Evolutionary conservation across 2,329 filamentous ascomycete genomes (phyloP).

Genomic region (Byssothecium circinans): DNA sequence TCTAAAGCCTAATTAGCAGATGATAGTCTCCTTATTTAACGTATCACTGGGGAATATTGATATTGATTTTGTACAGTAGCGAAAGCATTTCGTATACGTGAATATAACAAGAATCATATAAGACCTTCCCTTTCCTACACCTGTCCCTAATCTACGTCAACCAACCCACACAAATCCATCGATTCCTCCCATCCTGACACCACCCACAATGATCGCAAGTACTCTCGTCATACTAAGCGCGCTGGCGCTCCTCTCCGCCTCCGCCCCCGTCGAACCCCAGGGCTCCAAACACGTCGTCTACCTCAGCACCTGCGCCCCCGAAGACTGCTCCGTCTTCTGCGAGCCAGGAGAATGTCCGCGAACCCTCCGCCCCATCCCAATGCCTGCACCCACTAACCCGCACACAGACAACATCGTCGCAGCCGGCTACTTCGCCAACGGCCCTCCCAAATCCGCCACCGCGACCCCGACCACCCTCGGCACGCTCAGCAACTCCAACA

Average conservation of each 20-base stretch:
- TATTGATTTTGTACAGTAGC: not conserved
- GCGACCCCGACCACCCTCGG: constrained; percentile 1
- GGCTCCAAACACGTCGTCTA: constrained; percentile 24
- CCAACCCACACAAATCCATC: not conserved
- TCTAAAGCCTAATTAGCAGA: not conserved
- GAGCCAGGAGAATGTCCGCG: constrained; percentile 10
- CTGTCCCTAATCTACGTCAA: not conserved
- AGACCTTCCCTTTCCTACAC: not conserved
- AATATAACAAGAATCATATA: not conserved
- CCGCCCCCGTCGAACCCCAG: constrained; percentile 5
- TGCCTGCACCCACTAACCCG: too few species aligned
- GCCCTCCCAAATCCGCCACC: not conserved
- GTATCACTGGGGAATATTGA: not conserved
- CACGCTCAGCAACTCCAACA: not conserved
- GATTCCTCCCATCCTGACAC: not conserved
- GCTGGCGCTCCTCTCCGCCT: constrained; percentile 1
- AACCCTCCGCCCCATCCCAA: not conserved
- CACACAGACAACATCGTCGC: constrained; percentile 5
- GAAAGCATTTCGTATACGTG: not conserved
- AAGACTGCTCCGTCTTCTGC: constrained; percentile 19
- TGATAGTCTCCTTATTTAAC: not conserved
- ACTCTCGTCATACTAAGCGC: constrained; percentile 3
- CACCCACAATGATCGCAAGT: constrained; percentile 2
- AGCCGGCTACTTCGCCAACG: constrained; percentile 10
- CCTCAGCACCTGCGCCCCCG: constrained; percentile 14